phyloP scores from a whole-genome alignment of 73 alveolate species.

The Symbiodinium pilosum region DNA sequence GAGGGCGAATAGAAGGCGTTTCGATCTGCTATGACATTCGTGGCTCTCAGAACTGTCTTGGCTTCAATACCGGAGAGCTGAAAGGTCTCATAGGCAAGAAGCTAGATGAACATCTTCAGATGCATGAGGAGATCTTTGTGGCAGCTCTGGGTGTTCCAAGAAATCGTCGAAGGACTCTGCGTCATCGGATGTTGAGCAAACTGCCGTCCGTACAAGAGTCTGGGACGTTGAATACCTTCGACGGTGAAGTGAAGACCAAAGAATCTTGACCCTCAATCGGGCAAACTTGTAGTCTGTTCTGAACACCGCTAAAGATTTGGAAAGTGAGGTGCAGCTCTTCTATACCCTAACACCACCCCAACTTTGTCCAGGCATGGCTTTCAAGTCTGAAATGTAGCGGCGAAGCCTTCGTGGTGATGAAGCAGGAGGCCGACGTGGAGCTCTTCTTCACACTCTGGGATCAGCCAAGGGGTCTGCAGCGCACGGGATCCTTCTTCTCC shows the following conservation, averaged over 20 bases:
- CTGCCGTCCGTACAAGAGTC: conserved; percentile 39
- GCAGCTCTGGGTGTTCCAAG: conserved; percentile 84
- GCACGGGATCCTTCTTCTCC: conserved; percentile 76
- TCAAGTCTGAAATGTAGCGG: conserved; percentile 46
- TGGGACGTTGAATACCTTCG: neutral
- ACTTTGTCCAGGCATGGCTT: no score
- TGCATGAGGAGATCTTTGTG: conserved; percentile 31
- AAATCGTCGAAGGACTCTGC: neutral
- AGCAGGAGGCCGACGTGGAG: conserved; percentile 80
- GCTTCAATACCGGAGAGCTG: conserved; percentile 41
- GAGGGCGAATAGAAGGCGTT: conserved; percentile 54
- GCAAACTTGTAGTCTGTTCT: no score
- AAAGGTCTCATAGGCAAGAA: neutral
- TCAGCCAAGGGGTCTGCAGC: conserved; percentile 79
- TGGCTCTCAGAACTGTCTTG: conserved; percentile 37
- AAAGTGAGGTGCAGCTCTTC: no score
- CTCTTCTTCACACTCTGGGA: conserved; percentile 62
- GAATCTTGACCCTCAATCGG: no score
- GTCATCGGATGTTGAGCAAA: neutral
- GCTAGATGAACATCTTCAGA: conserved; percentile 55
- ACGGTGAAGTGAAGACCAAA: neutral
- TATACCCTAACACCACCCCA: no score
- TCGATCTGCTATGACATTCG: conserved; percentile 77
- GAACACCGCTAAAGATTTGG: no score
- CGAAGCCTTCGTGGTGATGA: conserved; percentile 80